These are phyloP conservation scores for Fusarium haematococcum DNA, from an alignment of 2,329 filamentous ascomycete species.

Conservation along the genomic window DNA sequence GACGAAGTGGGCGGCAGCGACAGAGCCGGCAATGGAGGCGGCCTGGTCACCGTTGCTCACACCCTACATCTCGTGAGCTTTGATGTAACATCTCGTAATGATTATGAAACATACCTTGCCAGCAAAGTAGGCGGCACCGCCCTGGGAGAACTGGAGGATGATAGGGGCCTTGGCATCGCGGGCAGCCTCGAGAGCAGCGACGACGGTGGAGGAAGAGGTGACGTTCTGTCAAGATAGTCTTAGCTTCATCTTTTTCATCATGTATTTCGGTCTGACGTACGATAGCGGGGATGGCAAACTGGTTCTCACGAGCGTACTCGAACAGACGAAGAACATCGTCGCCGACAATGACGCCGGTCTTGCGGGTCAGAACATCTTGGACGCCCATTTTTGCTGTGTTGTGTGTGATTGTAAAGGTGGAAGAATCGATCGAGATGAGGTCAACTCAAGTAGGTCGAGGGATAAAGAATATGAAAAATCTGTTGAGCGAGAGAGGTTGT, in stretches of 20 bases:
- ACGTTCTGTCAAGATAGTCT: slow-evolving; percentile 70
- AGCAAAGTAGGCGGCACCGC: slow-evolving; percentile 92
- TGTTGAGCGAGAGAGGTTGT: slow-evolving; percentile 39
- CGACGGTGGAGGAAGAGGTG: slow-evolving; percentile 83
- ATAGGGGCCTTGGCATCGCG: slow-evolving; percentile 91
- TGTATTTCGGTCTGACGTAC: slow-evolving; percentile 43
- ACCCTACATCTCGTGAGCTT: slow-evolving; percentile 61
- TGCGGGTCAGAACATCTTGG: slow-evolving; percentile 60
- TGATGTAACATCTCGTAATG: background rate
- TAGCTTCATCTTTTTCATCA: slow-evolving; percentile 2
- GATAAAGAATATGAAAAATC: slow-evolving; percentile 29
- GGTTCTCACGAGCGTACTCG: slow-evolving; percentile 87
- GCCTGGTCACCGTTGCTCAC: slow-evolving; percentile 84
- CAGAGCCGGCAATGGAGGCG: slow-evolving; percentile 87
- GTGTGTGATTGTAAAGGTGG: slow-evolving; percentile 11
- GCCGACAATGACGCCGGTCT: slow-evolving; percentile 66
- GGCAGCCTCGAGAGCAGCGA: slow-evolving; percentile 93
- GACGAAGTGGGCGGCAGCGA: slow-evolving; percentile 95
- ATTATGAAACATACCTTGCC: slow-evolving; percentile 72
- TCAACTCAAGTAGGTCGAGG: slow-evolving; percentile 34
- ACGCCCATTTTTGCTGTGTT: slow-evolving; percentile 52
- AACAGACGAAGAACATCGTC: slow-evolving; percentile 76
- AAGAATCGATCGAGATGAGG: slow-evolving; percentile 21
- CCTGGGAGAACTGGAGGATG: slow-evolving; percentile 93
- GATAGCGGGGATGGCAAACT: slow-evolving; percentile 89